These are phyloP conservation scores for Arthrobotrys iridis DNA, from an alignment of 2,329 filamentous ascomycete species.

Conservation along the genomic window DNA sequence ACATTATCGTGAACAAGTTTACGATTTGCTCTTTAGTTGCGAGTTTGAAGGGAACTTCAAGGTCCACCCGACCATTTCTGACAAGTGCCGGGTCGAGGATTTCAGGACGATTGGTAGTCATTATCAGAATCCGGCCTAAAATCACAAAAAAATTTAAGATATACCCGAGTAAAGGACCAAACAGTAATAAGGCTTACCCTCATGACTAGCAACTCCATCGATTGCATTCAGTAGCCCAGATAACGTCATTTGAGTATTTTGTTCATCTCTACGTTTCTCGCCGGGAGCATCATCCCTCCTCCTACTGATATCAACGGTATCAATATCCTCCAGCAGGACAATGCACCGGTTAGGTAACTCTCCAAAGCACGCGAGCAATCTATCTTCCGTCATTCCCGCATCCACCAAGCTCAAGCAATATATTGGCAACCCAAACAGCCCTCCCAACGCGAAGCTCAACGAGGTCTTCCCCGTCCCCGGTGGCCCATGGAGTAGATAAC, in stretches of 20 bases:
- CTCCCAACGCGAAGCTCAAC: constrained; percentile 61
- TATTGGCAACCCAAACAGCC: constrained; percentile 61
- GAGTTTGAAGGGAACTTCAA: constrained; percentile 57
- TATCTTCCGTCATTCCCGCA: constrained; percentile 60
- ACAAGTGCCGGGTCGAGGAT: constrained; percentile 72
- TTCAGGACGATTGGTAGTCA: constrained; percentile 73
- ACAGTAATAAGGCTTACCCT: constrained; percentile 65
- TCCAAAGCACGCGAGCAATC: constrained; percentile 59
- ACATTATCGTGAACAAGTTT: constrained; percentile 57
- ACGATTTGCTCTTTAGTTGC: constrained; percentile 54
- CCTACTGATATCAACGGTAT: constrained; percentile 66
- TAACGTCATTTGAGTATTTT: constrained; percentile 66
- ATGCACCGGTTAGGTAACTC: constrained; percentile 61
- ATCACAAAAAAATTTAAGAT: neutral
- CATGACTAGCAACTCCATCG: constrained; percentile 74
- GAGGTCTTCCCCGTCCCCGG: constrained; percentile 63
- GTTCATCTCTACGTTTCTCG: constrained; percentile 56
- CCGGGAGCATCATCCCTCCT: constrained; percentile 55
- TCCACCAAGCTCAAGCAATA: constrained; percentile 64
- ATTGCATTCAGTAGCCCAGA: constrained; percentile 76
- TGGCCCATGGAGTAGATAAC: constrained; percentile 62
- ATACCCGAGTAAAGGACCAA: neutral
- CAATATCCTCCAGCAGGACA: constrained; percentile 63
- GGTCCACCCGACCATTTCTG: constrained; percentile 71
- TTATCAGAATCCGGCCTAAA: constrained; percentile 69